Conservation (phyloP, 1,284 basidiomycete genomes). For the Pseudozyma pruni region DNA sequence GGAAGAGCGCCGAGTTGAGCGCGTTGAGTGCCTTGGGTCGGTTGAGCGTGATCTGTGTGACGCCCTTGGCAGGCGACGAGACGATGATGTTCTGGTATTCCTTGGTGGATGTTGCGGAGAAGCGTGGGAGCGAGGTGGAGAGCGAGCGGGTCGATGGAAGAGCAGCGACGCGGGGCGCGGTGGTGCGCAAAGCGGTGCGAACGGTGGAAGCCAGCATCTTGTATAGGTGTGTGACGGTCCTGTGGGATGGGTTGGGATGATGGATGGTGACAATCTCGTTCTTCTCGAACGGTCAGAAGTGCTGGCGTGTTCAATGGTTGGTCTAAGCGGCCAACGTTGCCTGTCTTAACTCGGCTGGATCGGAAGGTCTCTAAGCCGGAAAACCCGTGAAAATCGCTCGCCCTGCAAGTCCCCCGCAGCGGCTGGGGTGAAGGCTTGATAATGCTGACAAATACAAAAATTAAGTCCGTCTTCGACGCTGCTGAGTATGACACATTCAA, state of each 20-base stretch:
- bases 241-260: not conserved
- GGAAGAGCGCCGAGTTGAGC: constrained; percentile 69
- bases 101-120: constrained; percentile 29
- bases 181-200: constrained; percentile 41
- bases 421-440: not conserved
- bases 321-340: constrained; percentile 17
- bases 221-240: not conserved
- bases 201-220: constrained; percentile 39
- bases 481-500: constrained; percentile 14
- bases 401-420: not conserved
- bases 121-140: constrained; percentile 54
- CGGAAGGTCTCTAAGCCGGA: constrained; percentile 29
- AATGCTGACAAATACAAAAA: constrained; percentile 28
- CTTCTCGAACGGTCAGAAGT: constrained; percentile 2
- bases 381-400: constrained; percentile 43
- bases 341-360: constrained; percentile 14
- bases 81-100: constrained; percentile 78
- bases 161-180: constrained; percentile 16
- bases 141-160: constrained; percentile 37
- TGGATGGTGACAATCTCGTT: constrained; percentile 1
- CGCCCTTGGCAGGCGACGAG: constrained; percentile 78
- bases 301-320: constrained; percentile 6
- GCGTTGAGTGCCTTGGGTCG: constrained; percentile 92
- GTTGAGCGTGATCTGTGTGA: constrained; percentile 91
- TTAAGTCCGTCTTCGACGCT: constrained; percentile 7